Percentiles rank a stretch among this genome's conserved stretches.
Evolutionary conservation across 2,329 filamentous ascomycete species (phyloP).

Genomic region (Trichophyton simii): DNA sequence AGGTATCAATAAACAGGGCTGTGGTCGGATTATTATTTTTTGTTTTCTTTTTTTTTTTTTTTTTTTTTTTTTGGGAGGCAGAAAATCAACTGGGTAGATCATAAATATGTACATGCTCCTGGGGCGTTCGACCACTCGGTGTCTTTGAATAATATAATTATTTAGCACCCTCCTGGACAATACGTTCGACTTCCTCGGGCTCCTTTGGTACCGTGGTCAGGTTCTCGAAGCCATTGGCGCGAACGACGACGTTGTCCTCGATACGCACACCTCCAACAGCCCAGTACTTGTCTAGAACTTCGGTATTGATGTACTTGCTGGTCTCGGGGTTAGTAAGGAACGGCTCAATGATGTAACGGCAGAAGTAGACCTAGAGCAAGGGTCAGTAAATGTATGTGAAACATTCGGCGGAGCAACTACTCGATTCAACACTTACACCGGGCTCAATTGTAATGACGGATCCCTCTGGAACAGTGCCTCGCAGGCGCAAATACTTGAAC

Average conservation of each 20-base stretch:
- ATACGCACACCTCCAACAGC: constrained; percentile 84
- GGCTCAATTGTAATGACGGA: constrained; percentile 92
- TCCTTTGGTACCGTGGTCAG: constrained; percentile 69
- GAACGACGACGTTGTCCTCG: constrained; percentile 81
- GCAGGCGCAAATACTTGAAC: constrained; percentile 75
- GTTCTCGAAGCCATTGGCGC: constrained; percentile 66
- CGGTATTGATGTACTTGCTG: constrained; percentile 61
- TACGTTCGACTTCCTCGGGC: constrained; percentile 49
- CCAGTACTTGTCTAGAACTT: constrained; percentile 68
- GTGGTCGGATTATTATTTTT: background rate
- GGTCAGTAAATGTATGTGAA: background rate
- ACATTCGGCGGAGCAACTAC: no score
- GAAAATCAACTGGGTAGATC: background rate
- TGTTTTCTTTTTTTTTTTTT: no score
- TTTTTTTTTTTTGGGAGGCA: background rate
- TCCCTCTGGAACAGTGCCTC: constrained; percentile 60
- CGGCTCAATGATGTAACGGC: constrained; percentile 72
- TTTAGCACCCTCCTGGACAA: constrained; percentile 16
- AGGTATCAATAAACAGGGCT: background rate
- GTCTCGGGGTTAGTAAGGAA: constrained; percentile 62
- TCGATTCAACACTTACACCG: constrained; percentile 45
- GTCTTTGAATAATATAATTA: background rate
- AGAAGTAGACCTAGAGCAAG: constrained; percentile 64
- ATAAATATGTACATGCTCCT: constrained; percentile 1
- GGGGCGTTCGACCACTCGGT: background rate